A percentile compares a stretch with the other conserved stretches of the same genome.
These are phyloP conservation scores for Adansonia rubrostipa DNA, from an alignment of 441 rosid species.

Conservation along the genomic window DNA sequence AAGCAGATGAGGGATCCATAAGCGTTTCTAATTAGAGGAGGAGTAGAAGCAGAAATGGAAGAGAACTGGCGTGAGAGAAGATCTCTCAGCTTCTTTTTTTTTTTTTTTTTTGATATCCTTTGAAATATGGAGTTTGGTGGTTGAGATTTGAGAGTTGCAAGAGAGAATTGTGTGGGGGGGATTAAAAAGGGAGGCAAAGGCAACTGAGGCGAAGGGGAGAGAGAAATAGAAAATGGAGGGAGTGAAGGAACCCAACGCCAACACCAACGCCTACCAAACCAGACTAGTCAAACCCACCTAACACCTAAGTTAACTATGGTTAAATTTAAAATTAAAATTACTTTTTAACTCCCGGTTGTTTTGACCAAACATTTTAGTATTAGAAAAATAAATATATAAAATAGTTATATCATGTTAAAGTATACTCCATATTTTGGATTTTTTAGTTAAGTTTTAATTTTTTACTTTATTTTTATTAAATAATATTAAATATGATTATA, in stretches of 20 bases:
- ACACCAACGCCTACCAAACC: conserved; percentile 77
- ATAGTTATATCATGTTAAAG: too few species aligned
- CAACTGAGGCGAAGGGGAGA: background rate
- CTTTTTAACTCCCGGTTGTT: too few species aligned
- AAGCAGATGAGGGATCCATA: conserved; percentile 37
- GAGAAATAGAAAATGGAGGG: background rate
- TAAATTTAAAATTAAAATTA: conserved; percentile 10
- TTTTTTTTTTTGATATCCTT: too few species aligned
- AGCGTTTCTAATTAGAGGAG: background rate
- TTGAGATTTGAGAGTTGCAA: conserved; percentile 27
- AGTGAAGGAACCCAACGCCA: conserved; percentile 49
- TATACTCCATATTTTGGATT: too few species aligned
- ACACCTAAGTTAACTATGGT: conserved; percentile 48
- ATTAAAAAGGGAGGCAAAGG: conserved; percentile 12
- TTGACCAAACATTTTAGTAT: too few species aligned
- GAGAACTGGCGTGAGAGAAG: conserved; percentile 19
- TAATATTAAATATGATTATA: too few species aligned
- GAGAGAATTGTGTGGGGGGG: conserved; percentile 32
- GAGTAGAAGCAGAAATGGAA: conserved; percentile 10
- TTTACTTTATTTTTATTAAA: too few species aligned
- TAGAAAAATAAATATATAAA: too few species aligned
- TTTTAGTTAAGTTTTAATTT: too few species aligned
- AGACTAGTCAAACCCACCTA: conserved; percentile 80
- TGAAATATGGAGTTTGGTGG: conserved; percentile 33
- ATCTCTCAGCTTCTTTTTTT: conserved; percentile 25